A percentile compares a stretch with the other conserved stretches of the same genome.
phyloP scores from a whole-genome alignment of 2,329 filamentous ascomycete species.

The Hawksworthiomyces lignivorus region DNA sequence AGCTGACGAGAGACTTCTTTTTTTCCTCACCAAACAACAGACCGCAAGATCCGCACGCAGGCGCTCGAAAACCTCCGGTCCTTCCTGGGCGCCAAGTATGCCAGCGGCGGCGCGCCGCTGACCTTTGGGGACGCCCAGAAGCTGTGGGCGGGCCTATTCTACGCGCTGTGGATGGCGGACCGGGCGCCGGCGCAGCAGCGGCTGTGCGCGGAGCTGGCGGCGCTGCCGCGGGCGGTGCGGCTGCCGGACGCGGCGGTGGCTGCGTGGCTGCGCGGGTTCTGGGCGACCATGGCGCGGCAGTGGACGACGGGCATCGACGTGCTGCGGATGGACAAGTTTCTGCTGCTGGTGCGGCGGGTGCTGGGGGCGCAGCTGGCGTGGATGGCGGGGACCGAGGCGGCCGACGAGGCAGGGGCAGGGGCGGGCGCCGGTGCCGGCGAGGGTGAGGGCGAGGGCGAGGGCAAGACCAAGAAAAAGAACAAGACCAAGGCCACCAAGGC shows the following conservation, averaged over 20 bases:
- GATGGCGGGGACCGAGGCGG: conserved; percentile 24
- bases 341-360: conserved; percentile 74
- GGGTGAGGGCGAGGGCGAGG: conserved; percentile 11
- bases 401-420: conserved; percentile 9
- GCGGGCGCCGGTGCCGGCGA: conserved; percentile 6
- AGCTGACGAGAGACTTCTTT: neutral
- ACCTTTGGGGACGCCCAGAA: conserved; percentile 68
- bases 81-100: conserved; percentile 58
- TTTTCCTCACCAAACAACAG: conserved; percentile 34
- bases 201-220: conserved; percentile 70
- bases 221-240: conserved; percentile 34
- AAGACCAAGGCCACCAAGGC: conserved; percentile 9
- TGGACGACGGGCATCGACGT: conserved; percentile 66
- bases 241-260: conserved; percentile 42
- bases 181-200: conserved; percentile 79
- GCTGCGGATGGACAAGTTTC: conserved; percentile 83
- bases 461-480: conserved; percentile 10
- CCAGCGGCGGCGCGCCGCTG: conserved; percentile 38
- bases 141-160: conserved; percentile 93
- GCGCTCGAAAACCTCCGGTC: conserved; percentile 69
- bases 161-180: conserved; percentile 90
- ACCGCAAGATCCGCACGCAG: conserved; percentile 68
- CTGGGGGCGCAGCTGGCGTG: conserved; percentile 61
- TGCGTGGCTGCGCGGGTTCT: conserved; percentile 57
- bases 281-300: conserved; percentile 61